Evolutionary conservation across 1,284 basidiomycete genomes (phyloP).

Genomic region (Puccinia triticina): DNA sequence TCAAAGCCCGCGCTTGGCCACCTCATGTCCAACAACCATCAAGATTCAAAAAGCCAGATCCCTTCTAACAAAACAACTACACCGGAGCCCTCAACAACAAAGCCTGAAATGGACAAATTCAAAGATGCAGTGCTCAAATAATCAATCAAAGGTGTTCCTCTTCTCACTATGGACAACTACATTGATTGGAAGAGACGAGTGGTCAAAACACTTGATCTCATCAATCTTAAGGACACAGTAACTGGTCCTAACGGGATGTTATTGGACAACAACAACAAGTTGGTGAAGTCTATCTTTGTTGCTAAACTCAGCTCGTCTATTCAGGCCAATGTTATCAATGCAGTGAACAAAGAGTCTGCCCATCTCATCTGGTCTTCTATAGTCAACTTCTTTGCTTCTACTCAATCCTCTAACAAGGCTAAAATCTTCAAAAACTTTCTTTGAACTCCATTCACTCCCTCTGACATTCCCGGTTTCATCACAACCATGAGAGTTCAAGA

Average conservation of each 20-base stretch:
- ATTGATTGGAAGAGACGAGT: not conserved
- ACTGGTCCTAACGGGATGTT: too few relatives aligned
- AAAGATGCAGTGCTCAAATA: not conserved
- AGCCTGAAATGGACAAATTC: not conserved
- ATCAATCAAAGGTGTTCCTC: not conserved
- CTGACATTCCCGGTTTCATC: not conserved
- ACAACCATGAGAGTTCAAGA: not conserved
- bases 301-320: too few relatives aligned
- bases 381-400: not conserved
- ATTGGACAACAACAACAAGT: too few relatives aligned
- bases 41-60: not conserved
- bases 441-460: not conserved
- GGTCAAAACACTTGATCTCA: not conserved
- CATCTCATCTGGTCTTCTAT: constrained; percentile 5
- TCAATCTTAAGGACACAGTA: too few relatives aligned
- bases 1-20: too few relatives aligned
- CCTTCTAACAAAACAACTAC: constrained; percentile 1
- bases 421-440: not conserved
- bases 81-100: too few relatives aligned
- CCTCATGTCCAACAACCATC: too few relatives aligned
- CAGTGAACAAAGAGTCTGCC: too few relatives aligned
- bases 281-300: too few relatives aligned
- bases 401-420: not conserved
- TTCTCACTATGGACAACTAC: constrained; percentile 8
- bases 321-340: too few relatives aligned